Base-by-base conservation (phyloP, 768 basidiomycete genomes). In the Mycena belliarum region DNA sequence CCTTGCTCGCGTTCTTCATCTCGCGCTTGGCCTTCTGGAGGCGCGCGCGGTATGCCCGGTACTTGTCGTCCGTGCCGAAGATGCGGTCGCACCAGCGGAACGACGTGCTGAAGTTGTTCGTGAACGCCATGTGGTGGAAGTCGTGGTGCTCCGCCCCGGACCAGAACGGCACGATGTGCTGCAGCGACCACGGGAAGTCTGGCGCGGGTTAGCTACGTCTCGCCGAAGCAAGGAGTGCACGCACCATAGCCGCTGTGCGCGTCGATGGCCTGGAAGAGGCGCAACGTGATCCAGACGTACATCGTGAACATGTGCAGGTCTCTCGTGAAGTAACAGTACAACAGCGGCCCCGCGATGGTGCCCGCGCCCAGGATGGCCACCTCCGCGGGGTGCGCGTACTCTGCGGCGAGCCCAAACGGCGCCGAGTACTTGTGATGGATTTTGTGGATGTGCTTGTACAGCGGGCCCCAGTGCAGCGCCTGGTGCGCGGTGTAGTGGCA, bases 111-210 rank as follows among this genome's bases (percentile, higher is more conserved):
- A 82, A 96, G 79, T 95, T 95, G 79, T 95, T 94, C 48, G 85
- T 85, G 79, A 95, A 96, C 4, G 91, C 88, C 91, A 94, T 91
- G 76, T 99, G 96, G 74, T 98, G 96, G 85, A 94, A 98, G 69
- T 98, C 95, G 71, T 97, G 95, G 75, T 96, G 93, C 67, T 98
- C 96, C 0, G 95, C 95, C 37, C 96, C 95, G 8, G 91, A 89
- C 95, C 95, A 98, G 82, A 98, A 91, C 2, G 95, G 95, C 29
- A 98, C 58, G 63, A 93, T 86, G 77, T 95, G 85, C 64, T 93
- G 88, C 53, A 98, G 79, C 6, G 93, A 95, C 95, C 95, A 98
- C 1, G 97, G 96, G 83, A 99, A 99, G 72, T 98, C 93, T 60
- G 35, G 89, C 42, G 40, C 41, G 28, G 18, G 25, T 20, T 60